phyloP scores from a whole-genome alignment of 164 flowering plant species.

The Liriodendron chinense region DNA sequence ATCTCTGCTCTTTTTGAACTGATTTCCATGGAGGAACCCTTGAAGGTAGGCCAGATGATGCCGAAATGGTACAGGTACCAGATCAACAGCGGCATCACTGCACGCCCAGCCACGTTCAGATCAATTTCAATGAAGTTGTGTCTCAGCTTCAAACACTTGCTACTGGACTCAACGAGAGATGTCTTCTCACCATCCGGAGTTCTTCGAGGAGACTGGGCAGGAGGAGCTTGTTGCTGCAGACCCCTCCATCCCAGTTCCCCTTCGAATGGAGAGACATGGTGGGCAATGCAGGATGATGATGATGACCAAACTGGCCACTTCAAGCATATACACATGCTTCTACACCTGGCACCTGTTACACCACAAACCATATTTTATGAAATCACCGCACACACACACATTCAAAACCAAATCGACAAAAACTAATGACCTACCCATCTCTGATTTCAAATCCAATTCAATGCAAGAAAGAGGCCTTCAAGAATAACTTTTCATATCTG shows the following conservation, averaged over 20 bases:
- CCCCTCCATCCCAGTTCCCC: constrained; percentile 78
- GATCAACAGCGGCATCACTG: constrained; percentile 4
- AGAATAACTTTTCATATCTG: too few species aligned
- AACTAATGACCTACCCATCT: too few species aligned
- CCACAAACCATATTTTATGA: too few species aligned
- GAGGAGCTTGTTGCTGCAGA: constrained; percentile 8
- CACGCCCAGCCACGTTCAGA: constrained; percentile 63
- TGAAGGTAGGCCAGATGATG: constrained; percentile 45
- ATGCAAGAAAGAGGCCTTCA: too few species aligned
- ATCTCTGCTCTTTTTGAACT: constrained; percentile 56
- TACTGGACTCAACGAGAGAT: constrained; percentile 11
- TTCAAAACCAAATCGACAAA: too few species aligned
- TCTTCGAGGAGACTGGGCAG: constrained; percentile 61
- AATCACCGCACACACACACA: too few species aligned
- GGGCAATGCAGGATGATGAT: constrained; percentile 42
- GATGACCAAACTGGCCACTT: too few species aligned
- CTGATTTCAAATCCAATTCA: too few species aligned
- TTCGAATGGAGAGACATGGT: constrained; percentile 52
- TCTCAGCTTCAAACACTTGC: constrained; percentile 16
- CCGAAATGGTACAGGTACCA: constrained; percentile 28
- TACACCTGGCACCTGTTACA: too few species aligned
- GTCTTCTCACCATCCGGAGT: constrained; percentile 30
- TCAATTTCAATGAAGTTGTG: constrained; percentile 49
- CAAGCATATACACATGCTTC: too few species aligned
- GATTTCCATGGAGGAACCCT: constrained; percentile 56